Conservation (phyloP, 768 basidiomycete species). For the Leccinum subgranulosum region DNA sequence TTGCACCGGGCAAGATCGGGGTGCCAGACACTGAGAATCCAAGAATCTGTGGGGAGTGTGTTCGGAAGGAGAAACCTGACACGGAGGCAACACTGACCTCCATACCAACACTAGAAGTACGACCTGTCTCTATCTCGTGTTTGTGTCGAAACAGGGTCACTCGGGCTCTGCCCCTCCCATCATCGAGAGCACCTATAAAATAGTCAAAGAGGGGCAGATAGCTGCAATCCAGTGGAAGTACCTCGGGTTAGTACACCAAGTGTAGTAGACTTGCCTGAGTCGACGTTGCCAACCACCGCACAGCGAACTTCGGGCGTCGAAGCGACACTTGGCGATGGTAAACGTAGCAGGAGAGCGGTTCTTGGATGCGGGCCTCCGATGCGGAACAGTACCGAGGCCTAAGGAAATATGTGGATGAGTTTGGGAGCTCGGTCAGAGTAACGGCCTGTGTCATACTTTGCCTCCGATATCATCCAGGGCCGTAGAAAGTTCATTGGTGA, state of each 20-base stretch:
- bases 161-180: constrained; percentile 78
- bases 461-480: constrained; percentile 77
- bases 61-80: background rate
- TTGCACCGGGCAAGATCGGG: constrained; percentile 71
- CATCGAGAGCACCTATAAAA: constrained; percentile 65
- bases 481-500: constrained; percentile 43
- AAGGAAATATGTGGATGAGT: background rate
- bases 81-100: constrained; percentile 59
- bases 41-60: constrained; percentile 56
- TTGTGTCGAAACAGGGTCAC: constrained; percentile 94
- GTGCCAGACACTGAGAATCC: constrained; percentile 78
- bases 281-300: constrained; percentile 94
- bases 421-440: background rate
- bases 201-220: constrained; percentile 12
- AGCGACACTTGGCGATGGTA: constrained; percentile 74
- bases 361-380: constrained; percentile 47
- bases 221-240: constrained; percentile 26
- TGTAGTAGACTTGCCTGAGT: constrained; percentile 92
- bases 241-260: constrained; percentile 95
- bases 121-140: constrained; percentile 93
- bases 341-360: constrained; percentile 58
- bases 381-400: constrained; percentile 61
- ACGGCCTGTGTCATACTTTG: constrained; percentile 47
- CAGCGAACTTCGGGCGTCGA: constrained; percentile 90
- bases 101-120: constrained; percentile 96